Evolutionary conservation across 768 basidiomycete species (phyloP), one percentile per base, ranked within the genome.

Genomic region (Serendipita vermifera): DNA sequence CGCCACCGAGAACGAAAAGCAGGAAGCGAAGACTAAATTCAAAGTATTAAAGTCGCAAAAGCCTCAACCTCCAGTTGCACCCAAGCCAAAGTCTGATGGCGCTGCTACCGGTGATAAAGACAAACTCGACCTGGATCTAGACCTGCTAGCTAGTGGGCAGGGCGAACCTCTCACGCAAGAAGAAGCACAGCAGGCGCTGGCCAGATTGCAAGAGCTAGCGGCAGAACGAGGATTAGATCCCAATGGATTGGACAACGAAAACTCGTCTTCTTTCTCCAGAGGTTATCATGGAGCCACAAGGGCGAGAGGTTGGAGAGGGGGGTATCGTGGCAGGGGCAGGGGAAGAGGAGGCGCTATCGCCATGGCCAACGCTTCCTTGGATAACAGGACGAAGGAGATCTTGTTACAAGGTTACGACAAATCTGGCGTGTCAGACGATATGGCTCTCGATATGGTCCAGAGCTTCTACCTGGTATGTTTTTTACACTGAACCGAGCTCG

Each of bases 381-480:
- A 96, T 67, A 90, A 92, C 64, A 80, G 91, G 15, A 86, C 91
- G 7, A 85, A 82, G 71, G 83, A 79, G 67, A 70, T 96, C 22
- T 69, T 85, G 20, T 72, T 96, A 27, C 83, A 87, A 64, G 86
- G 83, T 78, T 6, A 68, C 65, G 15, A 68, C 73, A 33, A 74
- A 76, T 17, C 20, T 5, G 46, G 46, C n/a, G 22, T 51, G 31
- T 7, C 46, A 29, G 72, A 72, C n/a, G 72, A 72, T 29, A 58
- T 58, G 3, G 64, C 63, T 4, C 59, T 80, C 31, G 79, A 82
- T 59, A 75, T 77, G 4, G 70, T 92, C 58, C 79, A 77, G 59
- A 82, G 87, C 62, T 93, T 87, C 85, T 94, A 84, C 65, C 86
- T 89, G 76, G 82, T 86, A 64, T 20, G 70, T 60, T 11, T 3